Evolutionary conservation across 352 stramenopile species (phyloP).

Genomic region (Thalassiosira allenii): DNA sequence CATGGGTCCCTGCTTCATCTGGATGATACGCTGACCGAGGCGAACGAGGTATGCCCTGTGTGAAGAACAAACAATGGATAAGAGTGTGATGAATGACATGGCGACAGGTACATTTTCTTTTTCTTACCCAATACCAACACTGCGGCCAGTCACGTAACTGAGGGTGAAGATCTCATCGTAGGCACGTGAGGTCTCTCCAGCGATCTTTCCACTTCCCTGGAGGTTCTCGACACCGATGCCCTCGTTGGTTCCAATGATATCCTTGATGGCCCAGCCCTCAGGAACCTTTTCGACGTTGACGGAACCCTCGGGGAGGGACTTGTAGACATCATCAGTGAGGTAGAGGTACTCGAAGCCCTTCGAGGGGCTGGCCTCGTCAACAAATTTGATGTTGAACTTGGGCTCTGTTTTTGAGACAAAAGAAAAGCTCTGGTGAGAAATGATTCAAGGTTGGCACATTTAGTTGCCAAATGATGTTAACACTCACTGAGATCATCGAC

Average conservation of each 20-base stretch:
- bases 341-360: slow-evolving; percentile 99
- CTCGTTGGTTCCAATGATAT: slow-evolving; percentile 95
- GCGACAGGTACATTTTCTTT: too few relatives aligned
- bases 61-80: too few relatives aligned
- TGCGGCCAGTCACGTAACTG: slow-evolving; percentile 98
- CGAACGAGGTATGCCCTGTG: slow-evolving; percentile 99
- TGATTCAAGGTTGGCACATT: too few relatives aligned
- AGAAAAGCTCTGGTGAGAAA: too few relatives aligned
- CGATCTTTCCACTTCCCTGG: slow-evolving; percentile 98
- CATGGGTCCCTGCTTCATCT: slow-evolving; percentile 98
- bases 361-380: slow-evolving; percentile 91
- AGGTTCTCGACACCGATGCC: slow-evolving; percentile 99
- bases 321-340: slow-evolving; percentile 96
- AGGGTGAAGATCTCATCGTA: slow-evolving; percentile 99
- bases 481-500: slow-evolving; percentile 99
- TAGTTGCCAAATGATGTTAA: too few relatives aligned
- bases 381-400: slow-evolving; percentile 94
- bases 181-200: slow-evolving; percentile 97
- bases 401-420: too few relatives aligned
- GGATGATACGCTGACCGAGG: slow-evolving; percentile 98
- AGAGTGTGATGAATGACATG: too few relatives aligned
- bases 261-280: slow-evolving; percentile 88
- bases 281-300: slow-evolving; percentile 91
- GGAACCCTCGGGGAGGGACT: slow-evolving; percentile 89
- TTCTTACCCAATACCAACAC: slow-evolving; percentile 99